A percentile compares a stretch with the other conserved stretches of the same genome.
These are phyloP conservation scores for Paramyrothecium sp. DNA, from an alignment of 2,329 filamentous ascomycete genomes.

Conservation along the genomic window DNA sequence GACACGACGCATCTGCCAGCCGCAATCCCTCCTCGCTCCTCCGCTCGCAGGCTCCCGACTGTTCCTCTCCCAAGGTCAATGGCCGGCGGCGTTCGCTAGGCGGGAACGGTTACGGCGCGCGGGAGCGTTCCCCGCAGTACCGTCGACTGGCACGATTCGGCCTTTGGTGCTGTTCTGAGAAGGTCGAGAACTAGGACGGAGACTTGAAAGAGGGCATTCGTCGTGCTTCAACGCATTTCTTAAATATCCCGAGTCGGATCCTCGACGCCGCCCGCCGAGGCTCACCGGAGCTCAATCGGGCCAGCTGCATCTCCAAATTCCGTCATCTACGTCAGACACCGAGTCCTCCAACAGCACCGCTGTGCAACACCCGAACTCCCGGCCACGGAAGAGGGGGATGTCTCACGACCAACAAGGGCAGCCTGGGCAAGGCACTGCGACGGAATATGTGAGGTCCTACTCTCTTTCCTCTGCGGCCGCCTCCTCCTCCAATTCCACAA, in stretches of 20 bases:
- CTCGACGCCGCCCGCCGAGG: background rate
- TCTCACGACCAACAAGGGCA: conserved; percentile 48
- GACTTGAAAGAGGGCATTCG: background rate
- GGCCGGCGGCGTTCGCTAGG: conserved; percentile 56
- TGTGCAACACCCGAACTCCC: background rate
- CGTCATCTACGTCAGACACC: conserved; percentile 1
- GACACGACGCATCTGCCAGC: background rate
- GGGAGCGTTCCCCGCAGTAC: conserved; percentile 59
- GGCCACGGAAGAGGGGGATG: conserved; percentile 35
- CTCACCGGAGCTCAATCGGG: background rate
- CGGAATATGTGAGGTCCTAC: conserved; percentile 36
- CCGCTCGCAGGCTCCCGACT: conserved; percentile 11
- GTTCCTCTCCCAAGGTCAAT: conserved; percentile 43
- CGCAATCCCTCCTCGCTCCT: conserved; percentile 6
- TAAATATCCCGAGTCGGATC: background rate
- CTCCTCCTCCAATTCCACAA: conserved; percentile 26
- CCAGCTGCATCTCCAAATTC: background rate
- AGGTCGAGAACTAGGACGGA: no score
- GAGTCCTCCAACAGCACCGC: background rate
- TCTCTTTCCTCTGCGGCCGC: conserved; percentile 20
- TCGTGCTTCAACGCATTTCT: background rate
- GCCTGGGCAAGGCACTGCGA: conserved; percentile 25
- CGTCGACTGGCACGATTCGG: conserved; percentile 26
- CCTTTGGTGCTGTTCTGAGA: no score
- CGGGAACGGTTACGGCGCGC: conserved; percentile 55